These are phyloP conservation scores for Erythrophleum ivorense DNA, from an alignment of 331 rosid genomes.

Conservation along the genomic window DNA sequence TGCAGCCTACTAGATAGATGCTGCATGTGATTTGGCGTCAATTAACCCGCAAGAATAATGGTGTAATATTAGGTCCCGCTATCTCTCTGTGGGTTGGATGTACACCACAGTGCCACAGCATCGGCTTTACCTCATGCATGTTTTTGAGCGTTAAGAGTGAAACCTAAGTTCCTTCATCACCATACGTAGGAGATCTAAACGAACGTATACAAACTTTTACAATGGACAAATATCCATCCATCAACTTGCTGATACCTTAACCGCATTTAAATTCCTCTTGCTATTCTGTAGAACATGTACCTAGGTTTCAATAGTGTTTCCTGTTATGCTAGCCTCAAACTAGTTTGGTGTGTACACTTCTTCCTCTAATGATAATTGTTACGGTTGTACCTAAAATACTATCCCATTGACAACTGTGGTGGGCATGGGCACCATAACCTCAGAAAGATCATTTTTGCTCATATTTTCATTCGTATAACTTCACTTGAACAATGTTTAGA, in stretches of 20 bases:
- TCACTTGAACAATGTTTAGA: slow-evolving; percentile 39
- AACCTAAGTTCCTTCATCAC: not conserved
- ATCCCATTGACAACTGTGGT: not conserved
- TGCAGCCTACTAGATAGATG: no score
- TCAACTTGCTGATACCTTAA: not conserved
- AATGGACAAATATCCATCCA: not conserved
- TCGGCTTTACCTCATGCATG: not conserved
- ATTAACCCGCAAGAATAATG: not conserved
- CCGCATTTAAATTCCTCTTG: not conserved
- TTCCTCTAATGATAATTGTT: not conserved
- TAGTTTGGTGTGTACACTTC: not conserved
- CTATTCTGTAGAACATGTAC: no score
- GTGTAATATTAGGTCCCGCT: not conserved
- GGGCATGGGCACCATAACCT: not conserved
- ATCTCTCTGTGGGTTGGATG: not conserved
- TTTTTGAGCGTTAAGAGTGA: not conserved
- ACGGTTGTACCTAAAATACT: not conserved
- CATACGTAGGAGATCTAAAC: not conserved
- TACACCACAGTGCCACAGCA: not conserved
- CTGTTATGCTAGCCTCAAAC: not conserved
- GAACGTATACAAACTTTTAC: not conserved
- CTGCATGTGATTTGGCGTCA: not conserved
- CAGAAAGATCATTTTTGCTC: slow-evolving; percentile 25
- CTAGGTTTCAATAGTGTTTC: not conserved
- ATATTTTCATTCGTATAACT: slow-evolving; percentile 42